Base-by-base conservation (phyloP, 108 stramenopile genomes). In the Schizochytrium sp. region DNA sequence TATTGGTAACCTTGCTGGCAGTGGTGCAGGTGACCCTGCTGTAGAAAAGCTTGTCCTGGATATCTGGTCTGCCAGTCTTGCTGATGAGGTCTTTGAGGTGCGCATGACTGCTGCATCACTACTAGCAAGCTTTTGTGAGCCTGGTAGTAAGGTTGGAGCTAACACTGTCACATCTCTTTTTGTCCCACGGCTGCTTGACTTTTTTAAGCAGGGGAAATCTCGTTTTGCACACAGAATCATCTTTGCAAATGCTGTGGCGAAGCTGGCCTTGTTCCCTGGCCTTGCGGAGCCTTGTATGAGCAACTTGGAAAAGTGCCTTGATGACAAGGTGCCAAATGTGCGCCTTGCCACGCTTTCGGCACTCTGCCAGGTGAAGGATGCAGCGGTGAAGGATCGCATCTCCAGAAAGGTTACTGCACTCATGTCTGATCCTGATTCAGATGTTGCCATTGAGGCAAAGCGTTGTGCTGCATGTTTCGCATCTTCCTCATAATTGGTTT, bases 281-380 rank as follows among this genome's bases (percentile, higher is more conserved):
- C 47, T 83, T 40, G 76, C 76, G 2, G 76, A 83, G 76, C 76
- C 76, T 10, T 83, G 47, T 17, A 1, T 47, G 38, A 53, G 50
- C 5, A n/a, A 55, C 76, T 40, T 83, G 38, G 76, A 83, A 17
- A 83, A 83, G 76, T 83, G 76, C 76, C 76, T 83, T 2, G 76
- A 83, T 42, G 76, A 83, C 76, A 83, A 83, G 76, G 76, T 83
- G 38, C 76, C 76, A 7, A 83, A 83, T 28, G 76, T 83, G 45
- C 76, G 76, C 53, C 28, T 55, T 13, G 76, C 76, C 76, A 55
- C 76, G 53, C 76, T 83, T 55, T 17, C 76, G 10, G 76, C 53
- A 40, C 47, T 83, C 45, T 10, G 53, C 47, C 50, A 83, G 28
- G 76, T 55, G 8, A 55, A 1, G 47, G 76, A 83, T 28, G 28